These are phyloP conservation scores for Claviceps purpurea DNA, from an alignment of 2,329 filamentous ascomycete species.

Conservation along the genomic window DNA sequence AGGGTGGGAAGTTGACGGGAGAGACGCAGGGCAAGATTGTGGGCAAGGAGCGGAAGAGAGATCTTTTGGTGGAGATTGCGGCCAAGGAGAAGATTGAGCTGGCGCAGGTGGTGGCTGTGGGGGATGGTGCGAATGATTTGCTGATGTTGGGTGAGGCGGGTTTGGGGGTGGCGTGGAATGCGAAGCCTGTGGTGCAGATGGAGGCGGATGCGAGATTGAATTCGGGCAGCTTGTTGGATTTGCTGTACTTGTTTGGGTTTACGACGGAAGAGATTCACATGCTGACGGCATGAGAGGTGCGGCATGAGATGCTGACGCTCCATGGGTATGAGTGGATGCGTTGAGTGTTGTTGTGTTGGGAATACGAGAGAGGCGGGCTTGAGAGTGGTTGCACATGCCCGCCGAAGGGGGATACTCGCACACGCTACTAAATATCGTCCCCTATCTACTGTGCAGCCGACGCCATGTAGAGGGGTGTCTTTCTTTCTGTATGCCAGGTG, in stretches of 20 bases:
- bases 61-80: constrained; percentile 59
- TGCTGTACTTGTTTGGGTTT: constrained; percentile 64
- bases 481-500: too few species aligned
- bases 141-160: constrained; percentile 67
- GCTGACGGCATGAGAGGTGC: constrained; percentile 8
- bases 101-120: constrained; percentile 58
- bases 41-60: constrained; percentile 60
- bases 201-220: constrained; percentile 63
- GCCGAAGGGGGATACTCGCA: too few species aligned
- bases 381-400: too few species aligned
- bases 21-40: constrained; percentile 61
- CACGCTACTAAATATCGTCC: too few species aligned
- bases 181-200: constrained; percentile 70
- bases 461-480: too few species aligned
- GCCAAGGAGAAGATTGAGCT: constrained; percentile 50
- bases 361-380: too few species aligned
- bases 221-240: constrained; percentile 53
- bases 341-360: too few species aligned
- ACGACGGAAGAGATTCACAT: constrained; percentile 42
- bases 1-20: constrained; percentile 51
- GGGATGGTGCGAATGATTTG: constrained; percentile 73
- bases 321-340: too few species aligned
- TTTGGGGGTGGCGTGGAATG: constrained; percentile 70
- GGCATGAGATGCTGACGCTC: too few species aligned
- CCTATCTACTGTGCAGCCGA: too few species aligned